Evolutionary conservation across 2,329 filamentous ascomycete species (phyloP), one percentile per base, ranked within the genome.

Genomic region (Ophiostoma perfectum): DNA sequence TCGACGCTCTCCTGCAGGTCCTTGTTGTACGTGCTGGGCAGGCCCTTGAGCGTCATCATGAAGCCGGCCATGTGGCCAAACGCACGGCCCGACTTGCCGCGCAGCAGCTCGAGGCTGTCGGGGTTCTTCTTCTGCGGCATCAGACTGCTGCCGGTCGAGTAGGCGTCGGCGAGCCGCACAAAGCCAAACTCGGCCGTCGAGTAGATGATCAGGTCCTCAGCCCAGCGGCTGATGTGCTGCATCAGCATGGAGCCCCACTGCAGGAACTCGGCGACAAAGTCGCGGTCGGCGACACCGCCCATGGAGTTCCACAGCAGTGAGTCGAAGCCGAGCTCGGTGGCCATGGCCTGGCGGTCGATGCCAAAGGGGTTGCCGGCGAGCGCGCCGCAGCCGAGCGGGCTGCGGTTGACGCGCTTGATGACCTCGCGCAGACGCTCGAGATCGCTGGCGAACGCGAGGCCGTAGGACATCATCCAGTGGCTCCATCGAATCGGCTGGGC

Each of bases 1-100:
- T 96, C 90, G 71, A 91, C 88, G 69, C 87, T 89, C 80, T 96
- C 92, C 79, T 97, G 92, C n/a, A 96, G 79, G 77, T 96, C 92
- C 80, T 96, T 96, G 82, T 96, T 94, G 82, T 96, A 96, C 3
- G 90, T 92, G 60, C 86, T 90, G 1, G 91, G 90, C 41, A 95
- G 85, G 68, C 90, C 90, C 77, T 85, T 85, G 67, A 81, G 83
- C 49, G 88, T 91, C 80, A 88, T 88, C 84, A 92, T 92, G 72
- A 95, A 80, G 49, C 91, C 91, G 5, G 90, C 86, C 87, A 94
- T 90, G 72, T 92, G 89, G 39, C 92, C 92, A 75, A 96, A 94
- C 3, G 88, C 85, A 69, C 90, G 83, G 3, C 90, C 91, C 42
- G 84, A 82, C 81, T 93, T 93, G 66, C 91, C 91, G n/a, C 91